These are phyloP conservation scores for Grosmannia serpens DNA, from an alignment of 2,329 filamentous ascomycete genomes.

Conservation along the genomic window DNA sequence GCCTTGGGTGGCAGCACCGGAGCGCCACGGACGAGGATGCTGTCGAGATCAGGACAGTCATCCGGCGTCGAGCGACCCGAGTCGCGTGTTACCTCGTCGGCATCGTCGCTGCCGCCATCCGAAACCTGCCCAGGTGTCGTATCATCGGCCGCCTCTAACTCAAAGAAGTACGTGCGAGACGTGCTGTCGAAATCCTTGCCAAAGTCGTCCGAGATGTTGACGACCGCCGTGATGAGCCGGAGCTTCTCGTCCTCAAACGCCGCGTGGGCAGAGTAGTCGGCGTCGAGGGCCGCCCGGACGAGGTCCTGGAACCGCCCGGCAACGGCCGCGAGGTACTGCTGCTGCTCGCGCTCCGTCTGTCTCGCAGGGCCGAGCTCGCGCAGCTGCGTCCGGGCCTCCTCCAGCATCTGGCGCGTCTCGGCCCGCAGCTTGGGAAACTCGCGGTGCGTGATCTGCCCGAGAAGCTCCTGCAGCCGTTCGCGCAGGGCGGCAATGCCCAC, in stretches of 20 bases:
- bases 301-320: not conserved
- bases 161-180: not conserved
- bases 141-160: not conserved
- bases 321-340: not conserved
- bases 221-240: not conserved
- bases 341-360: not conserved
- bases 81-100: not conserved
- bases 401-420: not conserved
- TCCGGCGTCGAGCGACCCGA: not conserved
- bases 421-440: not conserved
- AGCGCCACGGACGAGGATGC: not conserved
- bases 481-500: not conserved
- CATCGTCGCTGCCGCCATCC: not conserved
- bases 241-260: not conserved
- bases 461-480: not conserved
- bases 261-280: not conserved
- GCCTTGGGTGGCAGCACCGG: not conserved
- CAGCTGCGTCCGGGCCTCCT: not conserved
- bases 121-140: not conserved
- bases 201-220: not conserved
- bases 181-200: not conserved
- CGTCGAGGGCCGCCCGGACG: not conserved
- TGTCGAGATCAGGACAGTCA: not conserved
- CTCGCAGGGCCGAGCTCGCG: not conserved
- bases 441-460: not conserved